Base-by-base conservation (phyloP, 495 filamentous ascomycete genomes). In the Tuber calosporum region DNA sequence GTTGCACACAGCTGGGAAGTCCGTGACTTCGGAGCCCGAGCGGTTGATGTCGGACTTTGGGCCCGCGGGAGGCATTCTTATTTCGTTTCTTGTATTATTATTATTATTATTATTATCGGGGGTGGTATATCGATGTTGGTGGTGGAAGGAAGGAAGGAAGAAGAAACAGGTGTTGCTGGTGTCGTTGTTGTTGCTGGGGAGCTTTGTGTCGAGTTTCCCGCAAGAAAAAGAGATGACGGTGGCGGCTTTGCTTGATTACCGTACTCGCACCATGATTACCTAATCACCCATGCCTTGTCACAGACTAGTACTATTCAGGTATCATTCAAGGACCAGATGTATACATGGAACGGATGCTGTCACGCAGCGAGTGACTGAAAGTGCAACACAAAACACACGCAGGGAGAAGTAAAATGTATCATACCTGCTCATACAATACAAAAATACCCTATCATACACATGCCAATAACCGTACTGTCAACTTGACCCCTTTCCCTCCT, bases 41-140 rank as follows among this genome's bases (percentile, higher is more conserved):
- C 96, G 89, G 85, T 99, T 99, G 40, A 98, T 87, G 81, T 99
- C 95, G 83, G 97, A 92, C 84, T 99, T 99, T 90, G 80, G 90
- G 88, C 78, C 78, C 45, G 78, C 77, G 11, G 88, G 87, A 19
- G 90, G 89, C 87, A 88, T 88, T 22, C 66, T 84, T 68, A 41
- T 72, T 11, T 22, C n/a, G n/a, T n/a, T 40, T 73, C 15, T 43
- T 19, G 43, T 48, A 34, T 74, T 13, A 5, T 73, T 69, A 5
- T 22, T 37, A 67, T 22, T 37, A 67, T 38, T 37, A 37, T 69
- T 22, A 26, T 19, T 41, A 5, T 38, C 2, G 39, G 45, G 11
- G 45, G 45, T 3, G 45, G 11, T n/a, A n/a, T n/a, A 68, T 4
- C 4, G 4, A 19, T 67, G 36, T 70, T 39, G 41, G 62, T 39